phyloP scores from a whole-genome alignment of 345 rosid species.

The Isatis tinctoria region DNA sequence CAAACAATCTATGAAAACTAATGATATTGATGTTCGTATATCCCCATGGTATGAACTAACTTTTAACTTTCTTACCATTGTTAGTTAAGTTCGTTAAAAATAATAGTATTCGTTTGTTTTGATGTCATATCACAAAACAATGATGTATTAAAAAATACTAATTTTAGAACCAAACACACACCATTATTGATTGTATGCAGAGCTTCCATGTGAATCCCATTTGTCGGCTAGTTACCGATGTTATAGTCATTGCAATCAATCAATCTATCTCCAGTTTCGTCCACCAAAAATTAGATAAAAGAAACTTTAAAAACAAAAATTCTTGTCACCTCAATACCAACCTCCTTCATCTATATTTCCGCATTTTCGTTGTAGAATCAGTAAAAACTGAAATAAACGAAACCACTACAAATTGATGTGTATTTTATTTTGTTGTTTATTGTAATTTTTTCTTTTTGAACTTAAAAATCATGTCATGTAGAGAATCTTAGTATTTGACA shows the following conservation, averaged over 20 bases:
- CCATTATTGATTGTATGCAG: constrained; percentile 16
- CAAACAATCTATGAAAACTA: background rate
- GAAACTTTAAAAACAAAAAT: background rate
- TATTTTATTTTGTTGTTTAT: too few species aligned
- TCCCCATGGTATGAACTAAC: background rate
- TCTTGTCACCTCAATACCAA: background rate
- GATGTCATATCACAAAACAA: constrained; percentile 4
- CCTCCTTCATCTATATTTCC: background rate
- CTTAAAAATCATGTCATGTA: too few species aligned
- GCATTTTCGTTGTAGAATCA: background rate
- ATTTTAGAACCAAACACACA: background rate
- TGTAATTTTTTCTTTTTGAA: too few species aligned
- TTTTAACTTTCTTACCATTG: background rate
- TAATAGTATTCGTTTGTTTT: background rate
- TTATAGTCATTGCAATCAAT: constrained; percentile 22
- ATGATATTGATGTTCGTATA: background rate
- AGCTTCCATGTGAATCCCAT: constrained; percentile 21
- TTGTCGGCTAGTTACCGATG: constrained; percentile 25
- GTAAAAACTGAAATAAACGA: background rate
- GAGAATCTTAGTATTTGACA: too few species aligned
- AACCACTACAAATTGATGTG: background rate
- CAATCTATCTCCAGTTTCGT: background rate
- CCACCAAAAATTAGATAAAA: background rate
- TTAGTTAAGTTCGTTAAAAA: constrained; percentile 5
- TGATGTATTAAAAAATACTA: background rate